Base-by-base conservation (phyloP, 306 rosid genomes). In the Rosa multiflora region DNA sequence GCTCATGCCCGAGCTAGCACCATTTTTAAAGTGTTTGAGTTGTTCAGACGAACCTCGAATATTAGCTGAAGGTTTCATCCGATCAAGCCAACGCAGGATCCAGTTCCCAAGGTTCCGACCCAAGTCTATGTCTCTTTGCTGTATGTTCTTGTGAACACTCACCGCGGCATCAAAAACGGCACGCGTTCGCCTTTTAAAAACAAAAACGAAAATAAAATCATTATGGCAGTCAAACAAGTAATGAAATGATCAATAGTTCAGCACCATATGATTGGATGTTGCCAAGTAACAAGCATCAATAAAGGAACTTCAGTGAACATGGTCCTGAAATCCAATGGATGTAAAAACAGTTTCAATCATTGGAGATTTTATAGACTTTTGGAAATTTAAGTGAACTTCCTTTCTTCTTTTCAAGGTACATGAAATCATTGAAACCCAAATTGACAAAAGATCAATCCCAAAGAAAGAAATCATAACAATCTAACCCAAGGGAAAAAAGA, bases 91-190 rank as follows among this genome's bases (percentile, higher is more conserved):
- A 40, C 98, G 87, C 67, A 91, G 81, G 74, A 93, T 91, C 81
- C 88, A 84, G 83, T 93, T 95, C 15, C 99, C 98, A 44, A 95
- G 74, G 82, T 81, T 95, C 69, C 96, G 85, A 64, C 99, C 99
- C 69, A 86, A 92, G 86, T 91, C 94, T 83, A 95, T 81, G 79
- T 95, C 98, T 80, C 98, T 89, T 68, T 90, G 86, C 85, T 95
- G 99, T 80, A 95, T 81, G 78, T 43, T 93, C 79, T 76, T 75
- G 86, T 95, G 97, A 77, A 89, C 92, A 67, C 59, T 86, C 78
- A 95, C 75, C 6, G 89, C 99, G 29, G 80, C 79, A 73, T 89
- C 94, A 90, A 95, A 93, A 37, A 84, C 76, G 23, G 78, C 88
- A 62, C 98, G 97, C 1, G 93, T 90, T 62, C 97, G 96, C 53